A percentile compares a stretch with the other conserved stretches of the same genome.
Conservation (phyloP, 1,284 basidiomycete genomes). For the Dichomitus squalens region DNA sequence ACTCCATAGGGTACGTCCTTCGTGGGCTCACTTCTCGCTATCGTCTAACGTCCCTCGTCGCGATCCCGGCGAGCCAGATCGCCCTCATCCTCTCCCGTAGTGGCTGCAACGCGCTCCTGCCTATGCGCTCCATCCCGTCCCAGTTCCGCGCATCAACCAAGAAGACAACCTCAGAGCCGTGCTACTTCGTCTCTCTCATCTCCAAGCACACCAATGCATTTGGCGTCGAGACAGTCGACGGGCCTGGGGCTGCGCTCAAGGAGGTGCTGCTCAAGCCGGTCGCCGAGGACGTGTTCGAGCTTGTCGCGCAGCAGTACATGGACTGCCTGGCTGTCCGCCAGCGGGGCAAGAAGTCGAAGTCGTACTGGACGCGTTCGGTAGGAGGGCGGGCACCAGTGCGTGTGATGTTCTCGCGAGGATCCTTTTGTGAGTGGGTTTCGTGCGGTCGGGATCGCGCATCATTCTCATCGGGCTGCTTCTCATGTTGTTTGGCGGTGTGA, state of each 20-base stretch:
- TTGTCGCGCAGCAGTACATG: constrained; percentile 71
- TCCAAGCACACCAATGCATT: constrained; percentile 83
- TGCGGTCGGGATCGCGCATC: too few species aligned
- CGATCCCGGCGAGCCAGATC: constrained; percentile 64
- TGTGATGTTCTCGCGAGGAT: too few species aligned
- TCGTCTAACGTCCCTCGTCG: constrained; percentile 48
- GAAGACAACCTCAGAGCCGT: constrained; percentile 71
- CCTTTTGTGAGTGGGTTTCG: too few species aligned
- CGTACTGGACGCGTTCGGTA: too few species aligned
- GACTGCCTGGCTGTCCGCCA: constrained; percentile 78
- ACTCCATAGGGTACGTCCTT: constrained; percentile 52
- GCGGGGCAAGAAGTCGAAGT: constrained; percentile 80
- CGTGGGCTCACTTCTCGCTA: not conserved
- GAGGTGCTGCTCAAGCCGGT: constrained; percentile 55
- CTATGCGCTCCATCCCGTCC: constrained; percentile 86
- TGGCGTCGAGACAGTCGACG: constrained; percentile 55
- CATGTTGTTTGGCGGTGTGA: too few species aligned
- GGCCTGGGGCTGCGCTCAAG: constrained; percentile 59
- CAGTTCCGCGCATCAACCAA: constrained; percentile 79
- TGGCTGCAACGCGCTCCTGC: constrained; percentile 83
- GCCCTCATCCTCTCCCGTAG: constrained; percentile 74
- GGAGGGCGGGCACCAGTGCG: too few species aligned
- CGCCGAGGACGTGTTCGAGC: constrained; percentile 71
- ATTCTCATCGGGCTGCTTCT: too few species aligned
- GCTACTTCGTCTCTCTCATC: constrained; percentile 83